Conservation (phyloP, 768 basidiomycete species). For the Trametes coccinea region DNA sequence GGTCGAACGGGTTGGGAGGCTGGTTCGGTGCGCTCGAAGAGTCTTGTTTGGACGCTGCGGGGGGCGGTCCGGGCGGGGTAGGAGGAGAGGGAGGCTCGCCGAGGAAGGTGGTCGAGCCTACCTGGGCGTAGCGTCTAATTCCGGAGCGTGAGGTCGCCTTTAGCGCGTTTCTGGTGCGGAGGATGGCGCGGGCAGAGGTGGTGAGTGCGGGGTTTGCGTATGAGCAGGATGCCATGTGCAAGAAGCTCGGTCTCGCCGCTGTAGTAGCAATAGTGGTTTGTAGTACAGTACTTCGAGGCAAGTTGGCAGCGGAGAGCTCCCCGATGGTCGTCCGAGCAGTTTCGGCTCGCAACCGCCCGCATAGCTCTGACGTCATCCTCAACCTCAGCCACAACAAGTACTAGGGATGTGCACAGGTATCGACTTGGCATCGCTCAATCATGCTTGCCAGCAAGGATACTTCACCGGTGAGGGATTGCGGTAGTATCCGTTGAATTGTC, state of each 20-base stretch:
- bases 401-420: no score
- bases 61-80: conserved; percentile 2
- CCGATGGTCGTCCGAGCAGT: no score
- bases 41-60: neutral
- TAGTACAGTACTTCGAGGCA: no score
- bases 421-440: no score
- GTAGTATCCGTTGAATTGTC: no score
- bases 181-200: conserved; percentile 1
- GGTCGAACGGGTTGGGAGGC: conserved; percentile 22
- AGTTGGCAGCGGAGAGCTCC: no score
- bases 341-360: neutral
- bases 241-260: neutral
- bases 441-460: no score
- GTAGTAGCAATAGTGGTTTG: neutral
- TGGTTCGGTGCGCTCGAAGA: neutral
- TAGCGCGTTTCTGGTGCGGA: neutral
- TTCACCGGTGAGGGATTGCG: no score
- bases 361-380: neutral
- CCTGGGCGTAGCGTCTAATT: conserved; percentile 26
- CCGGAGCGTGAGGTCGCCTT: neutral
- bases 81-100: conserved; percentile 28
- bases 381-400: neutral
- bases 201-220: neutral
- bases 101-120: conserved; percentile 26
- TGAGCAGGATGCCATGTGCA: conserved; percentile 2